Evolutionary conservation across 2,329 filamentous ascomycete species (phyloP).

Genomic region (Annulohypoxylon truncatum): DNA sequence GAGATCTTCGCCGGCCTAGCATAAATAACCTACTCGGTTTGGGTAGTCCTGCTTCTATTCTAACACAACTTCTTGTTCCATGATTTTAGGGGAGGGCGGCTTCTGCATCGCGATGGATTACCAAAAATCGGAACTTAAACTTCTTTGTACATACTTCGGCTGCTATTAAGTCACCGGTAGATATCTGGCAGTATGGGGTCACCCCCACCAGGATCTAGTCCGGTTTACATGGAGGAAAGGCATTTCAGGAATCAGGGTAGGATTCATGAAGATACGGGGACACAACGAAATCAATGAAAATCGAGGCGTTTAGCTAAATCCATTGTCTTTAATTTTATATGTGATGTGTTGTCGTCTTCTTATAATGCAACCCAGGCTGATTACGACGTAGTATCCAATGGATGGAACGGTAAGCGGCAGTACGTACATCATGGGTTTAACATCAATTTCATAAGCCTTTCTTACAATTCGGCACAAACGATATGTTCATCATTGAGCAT

Average conservation of each 20-base stretch:
- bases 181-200: slow-evolving; percentile 34
- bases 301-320: neutral
- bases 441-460: neutral
- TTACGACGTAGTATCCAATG: neutral
- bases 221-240: slow-evolving; percentile 23
- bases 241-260: slow-evolving; percentile 34
- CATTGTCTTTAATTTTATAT: neutral
- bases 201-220: slow-evolving; percentile 32
- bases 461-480: too few relatives aligned
- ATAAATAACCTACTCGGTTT: slow-evolving; percentile 35
- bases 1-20: slow-evolving; percentile 60
- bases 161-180: slow-evolving; percentile 15
- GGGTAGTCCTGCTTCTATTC: slow-evolving; percentile 22
- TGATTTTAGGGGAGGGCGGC: slow-evolving; percentile 22
- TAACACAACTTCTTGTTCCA: slow-evolving; percentile 38
- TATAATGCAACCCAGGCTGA: neutral
- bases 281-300: slow-evolving; percentile 23
- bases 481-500: slow-evolving; percentile 4
- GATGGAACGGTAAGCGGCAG: neutral
- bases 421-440: neutral
- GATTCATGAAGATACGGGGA: slow-evolving; percentile 37
- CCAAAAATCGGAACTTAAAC: slow-evolving; percentile 28
- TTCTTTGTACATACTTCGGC: slow-evolving; percentile 40
- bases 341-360: neutral
- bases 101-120: slow-evolving; percentile 31